Evolutionary conservation across 306 rosid species (phyloP), one percentile per base, ranked within the genome.

Genomic region (Cucurbita moschata): DNA sequence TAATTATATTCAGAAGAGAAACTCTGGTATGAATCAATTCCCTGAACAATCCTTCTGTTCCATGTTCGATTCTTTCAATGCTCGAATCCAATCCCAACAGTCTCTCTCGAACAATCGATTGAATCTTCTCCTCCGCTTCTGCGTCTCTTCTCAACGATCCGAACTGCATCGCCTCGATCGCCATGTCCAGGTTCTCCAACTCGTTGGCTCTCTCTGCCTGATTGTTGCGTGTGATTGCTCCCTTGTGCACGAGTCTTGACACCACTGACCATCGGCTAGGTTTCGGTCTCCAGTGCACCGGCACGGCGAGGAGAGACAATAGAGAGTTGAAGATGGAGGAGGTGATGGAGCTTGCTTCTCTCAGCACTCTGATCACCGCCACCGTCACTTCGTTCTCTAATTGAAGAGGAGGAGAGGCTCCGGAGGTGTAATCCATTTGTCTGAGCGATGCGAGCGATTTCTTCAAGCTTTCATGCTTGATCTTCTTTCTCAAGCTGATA

Each of bases 1-100:
- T 87, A 57, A 91, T 30, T 70, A 84, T 69, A 71, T 88, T 91
- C 30, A 91, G 78, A 71, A 86, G 81, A 43, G 84, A 83, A 37
- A 88, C 97, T 79, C 92, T 71, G n/a, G 82, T 78, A 58, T 82
- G 83, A 58, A 91, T 89, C 77, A 88, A 79, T 74, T 79, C 83
- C 83, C 89, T 84, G 83, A 87, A 91, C 84, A 91, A 75, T 46
- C 88, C 50, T 73, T 85, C 92, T 77, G 86, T 69, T 10, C 84
- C 88, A 76, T 75, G 77, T 75, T 88, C 96, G 71, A 88, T 42
- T 46, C 80, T 82, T 77, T 79, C 88, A 47, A 87, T 74, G 59
- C 80, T 80, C 1, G 7, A 65, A 39, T 86, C 87, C 76, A 88
- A 78, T 47, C 68, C 81, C 77, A 81, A 78, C 81, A 87, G 78